Percentiles rank a stretch among this genome's conserved stretches.
Evolutionary conservation across 140 eudicot species (phyloP).

Genomic region (Flaveria floridana): DNA sequence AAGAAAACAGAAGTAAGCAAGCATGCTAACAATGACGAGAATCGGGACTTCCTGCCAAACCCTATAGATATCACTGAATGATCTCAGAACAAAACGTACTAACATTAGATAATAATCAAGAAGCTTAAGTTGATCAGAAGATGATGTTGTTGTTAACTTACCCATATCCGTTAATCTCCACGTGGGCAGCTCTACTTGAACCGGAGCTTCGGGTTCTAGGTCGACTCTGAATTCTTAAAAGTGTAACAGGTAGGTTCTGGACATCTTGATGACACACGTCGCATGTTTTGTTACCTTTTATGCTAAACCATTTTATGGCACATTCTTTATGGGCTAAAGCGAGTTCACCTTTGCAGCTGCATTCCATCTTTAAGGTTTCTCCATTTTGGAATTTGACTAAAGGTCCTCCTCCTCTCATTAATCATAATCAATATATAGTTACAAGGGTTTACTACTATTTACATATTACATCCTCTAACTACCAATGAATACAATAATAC

Average conservation of each 20-base stretch:
- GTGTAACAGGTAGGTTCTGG: slow-evolving; percentile 72
- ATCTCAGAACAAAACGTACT: slow-evolving; percentile 24
- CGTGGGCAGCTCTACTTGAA: slow-evolving; percentile 33
- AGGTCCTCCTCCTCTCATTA: no score
- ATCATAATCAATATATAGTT: no score
- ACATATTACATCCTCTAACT: no score
- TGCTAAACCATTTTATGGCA: slow-evolving; percentile 89
- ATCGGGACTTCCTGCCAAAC: slow-evolving; percentile 93
- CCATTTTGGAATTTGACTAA: no score
- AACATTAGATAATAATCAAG: slow-evolving; percentile 22
- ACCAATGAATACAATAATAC: no score
- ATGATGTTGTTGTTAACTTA: slow-evolving; percentile 26
- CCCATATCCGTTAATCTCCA: slow-evolving; percentile 68
- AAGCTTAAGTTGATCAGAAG: slow-evolving; percentile 9
- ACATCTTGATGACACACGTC: slow-evolving; percentile 94
- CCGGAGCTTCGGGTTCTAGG: slow-evolving; percentile 36
- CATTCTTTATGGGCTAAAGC: slow-evolving; percentile 96
- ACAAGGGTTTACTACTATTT: no score
- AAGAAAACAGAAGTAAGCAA: slow-evolving; percentile 86
- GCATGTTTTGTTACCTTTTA: slow-evolving; percentile 87
- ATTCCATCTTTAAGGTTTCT: slow-evolving; percentile 89
- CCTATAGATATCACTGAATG: slow-evolving; percentile 51
- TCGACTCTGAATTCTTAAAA: slow-evolving; percentile 66
- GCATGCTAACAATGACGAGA: slow-evolving; percentile 84
- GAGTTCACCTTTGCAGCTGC: slow-evolving; percentile 96